phyloP scores from a whole-genome alignment of 129 eudicot species.

The Escallonia rubra region DNA sequence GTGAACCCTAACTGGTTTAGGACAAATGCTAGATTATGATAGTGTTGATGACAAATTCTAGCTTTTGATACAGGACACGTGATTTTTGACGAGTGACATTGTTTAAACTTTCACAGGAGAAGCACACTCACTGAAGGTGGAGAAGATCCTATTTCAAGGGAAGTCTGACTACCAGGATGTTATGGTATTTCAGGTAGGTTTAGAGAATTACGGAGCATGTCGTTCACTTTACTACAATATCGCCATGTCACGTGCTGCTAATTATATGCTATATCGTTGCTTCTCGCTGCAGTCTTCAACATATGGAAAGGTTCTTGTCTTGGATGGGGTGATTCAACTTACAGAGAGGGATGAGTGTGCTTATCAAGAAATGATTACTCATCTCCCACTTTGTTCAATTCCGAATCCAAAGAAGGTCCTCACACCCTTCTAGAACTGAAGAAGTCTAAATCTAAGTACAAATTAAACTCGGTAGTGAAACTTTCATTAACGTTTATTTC shows the following conservation, averaged over 20 bases:
- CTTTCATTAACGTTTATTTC: background rate
- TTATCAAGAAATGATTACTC: conserved; percentile 93
- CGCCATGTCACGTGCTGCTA: background rate
- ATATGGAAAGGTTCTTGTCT: conserved; percentile 87
- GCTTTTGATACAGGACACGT: background rate
- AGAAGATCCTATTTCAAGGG: conserved; percentile 67
- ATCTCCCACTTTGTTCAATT: conserved; percentile 90
- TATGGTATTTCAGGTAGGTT: conserved; percentile 77
- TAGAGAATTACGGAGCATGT: background rate
- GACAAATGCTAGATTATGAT: too few species aligned
- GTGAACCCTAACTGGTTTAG: too few species aligned
- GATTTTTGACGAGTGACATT: background rate
- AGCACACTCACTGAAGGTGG: conserved; percentile 93
- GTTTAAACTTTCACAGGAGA: conserved; percentile 50
- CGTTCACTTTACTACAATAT: background rate
- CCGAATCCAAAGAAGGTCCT: conserved; percentile 85
- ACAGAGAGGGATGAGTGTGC: conserved; percentile 98
- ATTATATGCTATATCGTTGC: background rate
- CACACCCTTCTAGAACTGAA: background rate
- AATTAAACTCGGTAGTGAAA: background rate
- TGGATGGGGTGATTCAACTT: conserved; percentile 94
- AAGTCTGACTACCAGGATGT: conserved; percentile 86
- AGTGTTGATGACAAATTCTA: background rate
- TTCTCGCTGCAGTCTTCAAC: conserved; percentile 70
- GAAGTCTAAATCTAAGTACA: background rate